Evolutionary conservation across 31 red algal genomes (phyloP).

Genomic region (Endocladia muricata): DNA sequence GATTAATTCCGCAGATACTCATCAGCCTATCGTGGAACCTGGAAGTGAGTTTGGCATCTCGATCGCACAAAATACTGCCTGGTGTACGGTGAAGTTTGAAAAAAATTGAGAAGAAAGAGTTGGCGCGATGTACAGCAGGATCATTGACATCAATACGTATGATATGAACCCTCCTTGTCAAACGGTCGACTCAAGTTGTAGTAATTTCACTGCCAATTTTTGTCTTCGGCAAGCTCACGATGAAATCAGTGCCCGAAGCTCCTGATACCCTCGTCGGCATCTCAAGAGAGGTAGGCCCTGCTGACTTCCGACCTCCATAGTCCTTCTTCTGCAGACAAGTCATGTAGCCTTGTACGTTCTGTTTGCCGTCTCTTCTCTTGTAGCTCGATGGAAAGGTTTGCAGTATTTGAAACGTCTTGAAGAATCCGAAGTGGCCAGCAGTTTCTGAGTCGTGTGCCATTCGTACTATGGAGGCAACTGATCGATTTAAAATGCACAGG

Average conservation of each 20-base stretch:
- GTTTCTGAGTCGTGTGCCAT: no score
- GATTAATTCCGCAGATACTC: neutral
- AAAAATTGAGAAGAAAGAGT: neutral
- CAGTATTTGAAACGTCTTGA: no score
- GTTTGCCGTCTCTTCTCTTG: no score
- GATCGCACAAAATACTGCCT: neutral
- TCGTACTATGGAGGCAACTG: no score
- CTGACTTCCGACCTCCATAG: no score
- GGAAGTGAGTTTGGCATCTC: neutral
- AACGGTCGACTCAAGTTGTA: slow-evolving; percentile 3
- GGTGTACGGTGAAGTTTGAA: neutral
- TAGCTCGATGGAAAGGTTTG: no score
- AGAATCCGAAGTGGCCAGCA: no score
- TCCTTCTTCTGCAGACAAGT: no score
- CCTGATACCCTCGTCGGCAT: neutral
- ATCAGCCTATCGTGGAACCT: neutral
- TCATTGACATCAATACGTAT: neutral
- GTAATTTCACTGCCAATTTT: neutral
- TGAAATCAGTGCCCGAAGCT: neutral
- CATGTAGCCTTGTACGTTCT: no score
- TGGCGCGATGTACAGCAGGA: neutral
- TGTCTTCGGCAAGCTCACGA: neutral
- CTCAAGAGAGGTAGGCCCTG: no score
- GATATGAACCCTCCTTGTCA: slow-evolving; percentile 10
- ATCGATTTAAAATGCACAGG: no score